These are phyloP conservation scores for Aphanomyces cochlioides DNA, from an alignment of 352 stramenopile species.

Conservation along the genomic window DNA sequence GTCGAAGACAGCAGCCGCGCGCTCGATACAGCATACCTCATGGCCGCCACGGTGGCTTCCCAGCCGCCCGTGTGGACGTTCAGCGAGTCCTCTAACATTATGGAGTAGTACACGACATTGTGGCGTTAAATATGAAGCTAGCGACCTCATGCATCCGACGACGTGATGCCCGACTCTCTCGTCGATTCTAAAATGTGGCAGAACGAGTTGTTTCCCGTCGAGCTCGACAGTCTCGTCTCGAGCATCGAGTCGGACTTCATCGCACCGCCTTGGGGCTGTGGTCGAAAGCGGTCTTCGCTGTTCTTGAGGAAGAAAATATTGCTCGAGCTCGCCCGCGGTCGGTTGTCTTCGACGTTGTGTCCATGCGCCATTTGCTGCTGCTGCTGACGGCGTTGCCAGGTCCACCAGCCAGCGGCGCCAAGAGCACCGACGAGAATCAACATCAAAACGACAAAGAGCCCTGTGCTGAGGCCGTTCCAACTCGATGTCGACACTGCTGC, in stretches of 20 bases:
- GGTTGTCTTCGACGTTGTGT: not conserved
- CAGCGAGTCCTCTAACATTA: constrained; percentile 4
- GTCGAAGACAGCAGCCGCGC: not conserved
- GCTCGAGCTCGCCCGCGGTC: not conserved
- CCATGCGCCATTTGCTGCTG: no score
- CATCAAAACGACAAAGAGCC: not conserved
- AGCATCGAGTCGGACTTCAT: not conserved
- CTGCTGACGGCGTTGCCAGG: no score
- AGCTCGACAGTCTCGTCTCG: not conserved
- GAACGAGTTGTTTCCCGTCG: not conserved
- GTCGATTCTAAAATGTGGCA: constrained; percentile 9
- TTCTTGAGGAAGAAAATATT: not conserved
- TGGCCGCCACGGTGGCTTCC: no score
- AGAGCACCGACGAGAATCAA: not conserved
- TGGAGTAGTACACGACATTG: not conserved
- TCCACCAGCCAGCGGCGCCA: not conserved
- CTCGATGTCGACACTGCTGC: not conserved
- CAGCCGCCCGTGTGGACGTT: not conserved
- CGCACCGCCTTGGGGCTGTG: no score
- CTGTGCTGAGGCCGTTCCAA: not conserved
- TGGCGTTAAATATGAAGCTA: no score
- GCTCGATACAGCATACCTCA: not conserved
- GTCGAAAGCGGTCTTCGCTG: no score
- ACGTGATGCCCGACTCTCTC: not conserved
- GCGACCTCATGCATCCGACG: not conserved